Percentiles rank a stretch among this genome's conserved stretches.
phyloP scores from a whole-genome alignment of 805 yeast genomes.

The Candida chilensis region DNA sequence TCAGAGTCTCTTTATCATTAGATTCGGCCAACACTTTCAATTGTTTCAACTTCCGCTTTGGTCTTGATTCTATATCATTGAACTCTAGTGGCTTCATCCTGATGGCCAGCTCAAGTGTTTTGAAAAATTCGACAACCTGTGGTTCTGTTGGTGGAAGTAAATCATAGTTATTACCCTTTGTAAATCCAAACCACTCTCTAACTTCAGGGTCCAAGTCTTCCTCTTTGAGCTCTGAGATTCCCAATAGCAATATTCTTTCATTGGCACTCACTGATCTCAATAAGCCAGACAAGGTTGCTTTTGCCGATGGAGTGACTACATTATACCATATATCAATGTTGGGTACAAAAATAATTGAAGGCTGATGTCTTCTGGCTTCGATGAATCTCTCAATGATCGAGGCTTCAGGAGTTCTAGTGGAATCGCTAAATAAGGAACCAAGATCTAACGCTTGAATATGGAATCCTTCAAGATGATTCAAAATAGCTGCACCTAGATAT shows the following conservation, averaged over 20 bases:
- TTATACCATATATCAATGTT: conserved; percentile 69
- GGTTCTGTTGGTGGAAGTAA: conserved; percentile 29
- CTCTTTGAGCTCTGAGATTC: conserved; percentile 47
- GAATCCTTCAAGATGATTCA: conserved; percentile 80
- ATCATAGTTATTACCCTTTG: conserved; percentile 35
- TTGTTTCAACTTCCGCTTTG: conserved; percentile 34
- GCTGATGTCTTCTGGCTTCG: conserved; percentile 86
- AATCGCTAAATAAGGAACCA: conserved; percentile 66
- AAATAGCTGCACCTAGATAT: conserved; percentile 72
- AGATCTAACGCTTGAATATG: conserved; percentile 83
- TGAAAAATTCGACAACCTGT: conserved; percentile 52
- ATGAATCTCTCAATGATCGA: conserved; percentile 73
- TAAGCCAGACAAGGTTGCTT: conserved; percentile 62
- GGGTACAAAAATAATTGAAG: conserved; percentile 79
- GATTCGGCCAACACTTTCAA: conserved; percentile 18
- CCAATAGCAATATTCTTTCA: conserved; percentile 70
- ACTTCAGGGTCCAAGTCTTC: conserved; percentile 36
- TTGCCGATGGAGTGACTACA: conserved; percentile 60
- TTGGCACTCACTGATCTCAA: conserved; percentile 58
- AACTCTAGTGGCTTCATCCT: conserved; percentile 63
- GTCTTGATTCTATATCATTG: conserved; percentile 52
- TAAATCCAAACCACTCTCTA: conserved; percentile 48
- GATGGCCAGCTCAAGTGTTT: conserved; percentile 42
- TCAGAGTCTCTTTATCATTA: conserved; percentile 15
- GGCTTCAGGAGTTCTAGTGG: conserved; percentile 76